Percentiles rank a stretch among this genome's conserved stretches.
Conservation (phyloP, 202 grass and related monocot genomes). For the Setaria viridis region DNA sequence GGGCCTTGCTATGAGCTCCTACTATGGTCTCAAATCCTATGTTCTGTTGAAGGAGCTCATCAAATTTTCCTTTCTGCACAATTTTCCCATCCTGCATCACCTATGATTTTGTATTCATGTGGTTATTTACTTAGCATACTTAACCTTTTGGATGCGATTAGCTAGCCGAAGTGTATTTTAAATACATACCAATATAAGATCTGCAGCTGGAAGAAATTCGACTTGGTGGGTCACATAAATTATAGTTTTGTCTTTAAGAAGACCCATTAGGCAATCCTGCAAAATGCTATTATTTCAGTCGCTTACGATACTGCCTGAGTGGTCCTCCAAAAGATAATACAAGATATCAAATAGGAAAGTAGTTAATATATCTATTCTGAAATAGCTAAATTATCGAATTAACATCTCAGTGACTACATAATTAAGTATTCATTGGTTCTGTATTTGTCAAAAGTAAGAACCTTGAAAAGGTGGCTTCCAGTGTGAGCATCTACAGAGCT, state of each 20-base stretch:
- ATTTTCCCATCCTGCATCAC: conserved; percentile 92
- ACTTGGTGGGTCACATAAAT: conserved; percentile 97
- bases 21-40: conserved; percentile 87
- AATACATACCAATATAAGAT: conserved; percentile 81
- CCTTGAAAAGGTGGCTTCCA: conserved; percentile 90
- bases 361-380: background rate
- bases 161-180: conserved; percentile 6
- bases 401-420: background rate
- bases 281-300: conserved; percentile 5
- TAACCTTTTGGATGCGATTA: conserved; percentile 26
- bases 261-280: conserved; percentile 91
- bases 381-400: background rate
- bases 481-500: conserved; percentile 91
- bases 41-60: conserved; percentile 89
- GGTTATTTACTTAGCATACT: conserved; percentile 39
- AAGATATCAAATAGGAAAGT: background rate
- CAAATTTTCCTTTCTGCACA: conserved; percentile 75
- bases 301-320: background rate
- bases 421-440: background rate
- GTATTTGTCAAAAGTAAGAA: conserved; percentile 29
- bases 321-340: background rate
- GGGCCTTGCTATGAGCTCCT: conserved; percentile 88
- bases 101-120: conserved; percentile 55
- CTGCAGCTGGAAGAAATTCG: conserved; percentile 90
- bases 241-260: conserved; percentile 90